Base-by-base conservation (phyloP, 495 filamentous ascomycete genomes). In the Hypoxylon fuscum region DNA sequence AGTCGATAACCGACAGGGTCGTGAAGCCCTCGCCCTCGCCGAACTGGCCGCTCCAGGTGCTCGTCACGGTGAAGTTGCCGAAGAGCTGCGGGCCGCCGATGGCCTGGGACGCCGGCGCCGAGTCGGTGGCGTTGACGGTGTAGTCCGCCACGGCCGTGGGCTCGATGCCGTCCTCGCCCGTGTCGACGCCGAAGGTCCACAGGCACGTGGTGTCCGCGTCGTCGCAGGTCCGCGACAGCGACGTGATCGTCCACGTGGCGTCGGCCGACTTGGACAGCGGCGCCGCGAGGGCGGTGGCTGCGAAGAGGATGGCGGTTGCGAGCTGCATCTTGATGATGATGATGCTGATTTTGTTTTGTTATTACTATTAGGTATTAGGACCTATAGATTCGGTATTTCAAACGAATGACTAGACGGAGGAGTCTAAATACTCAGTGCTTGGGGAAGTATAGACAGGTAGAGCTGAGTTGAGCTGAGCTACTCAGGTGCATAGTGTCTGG, bases 21-120 rank as follows among this genome's bases (percentile, higher is more conserved):
- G 81, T 83, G 69, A 86, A 86, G 41, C 83, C 83, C 40, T 81
- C 73, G 41, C 64, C 77, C 6, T 58, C 50, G 57, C 82, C 82
- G 51, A 85, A 86, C 58, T 82, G 77, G 57, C 79, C 81, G 72
- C 81, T 84, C 83, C 82, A 86, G 67, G 72, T 74, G 12, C 79
- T 80, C 41, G 75, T 84, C 51, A 86, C 59, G 54, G 76, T 82
- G 72, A 72, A 85, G 38, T 62, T 68, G 25, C 81, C 83, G 69
- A 82, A 85, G 29, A 20, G 62, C 57, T 69, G 55, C 18, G 75
- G 74, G 22, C 66, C 73, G 41, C 76, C 78, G 44, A 72, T 68
- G 17, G 75, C 62, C 17, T 70, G 68, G 69, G 71, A 78, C 48
- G 81, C 82, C 21, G 68, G 69, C 6, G 62, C 40, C 1, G 31